Base-by-base conservation (phyloP, 164 flowering plant species). In the Vitis amurensis region DNA sequence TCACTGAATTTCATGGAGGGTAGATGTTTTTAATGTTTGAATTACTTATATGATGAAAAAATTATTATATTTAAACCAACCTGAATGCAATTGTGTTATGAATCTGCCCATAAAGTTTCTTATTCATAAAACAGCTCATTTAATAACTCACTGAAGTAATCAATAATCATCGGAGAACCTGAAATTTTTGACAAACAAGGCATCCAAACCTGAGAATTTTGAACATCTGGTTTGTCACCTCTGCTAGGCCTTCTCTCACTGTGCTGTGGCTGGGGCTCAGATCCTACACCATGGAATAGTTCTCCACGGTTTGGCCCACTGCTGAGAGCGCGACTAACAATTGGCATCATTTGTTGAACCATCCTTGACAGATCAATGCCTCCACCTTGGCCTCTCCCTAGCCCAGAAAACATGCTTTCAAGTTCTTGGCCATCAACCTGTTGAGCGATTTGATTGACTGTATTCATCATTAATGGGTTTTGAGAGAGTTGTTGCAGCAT, bases 271-370 rank as follows among this genome's bases (percentile, higher is more conserved):
- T 64, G 84, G 2, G 52, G 44, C 37, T 66, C 78, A 49, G 76
- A 56, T 11, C 71, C 76, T 17, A 76, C 65, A 47, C 69, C 68
- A 69, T 63, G 72, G 27, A 68, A 64, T 60, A 77, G 47, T 50
- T 71, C 79, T 70, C 74, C 65, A 13, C n/a, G 23, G 63, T 78
- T 19, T 44, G 89, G 48, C 29, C 79, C 83, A 64, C 88, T 75
- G 23, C 86, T 73, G 23, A 96, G 80, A 78, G 89, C 98, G 71
- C 78, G 92, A 49, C 96, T 83, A 30, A 96, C 97, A 67, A 92
- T 75, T 8, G 99, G 99, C 98, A 96, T 92, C 98, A 93, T 92
- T 75, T 93, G 97, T 69, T 91, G 98, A 68, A 93, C 67, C 91
- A 96, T 88, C 66, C 87, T 82, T 8, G 95, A 86, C 56, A 96